Evolutionary conservation across 2,329 filamentous ascomycete genomes (phyloP), one percentile per base, ranked within the genome.

Genomic region (Aspergillus vadensis): DNA sequence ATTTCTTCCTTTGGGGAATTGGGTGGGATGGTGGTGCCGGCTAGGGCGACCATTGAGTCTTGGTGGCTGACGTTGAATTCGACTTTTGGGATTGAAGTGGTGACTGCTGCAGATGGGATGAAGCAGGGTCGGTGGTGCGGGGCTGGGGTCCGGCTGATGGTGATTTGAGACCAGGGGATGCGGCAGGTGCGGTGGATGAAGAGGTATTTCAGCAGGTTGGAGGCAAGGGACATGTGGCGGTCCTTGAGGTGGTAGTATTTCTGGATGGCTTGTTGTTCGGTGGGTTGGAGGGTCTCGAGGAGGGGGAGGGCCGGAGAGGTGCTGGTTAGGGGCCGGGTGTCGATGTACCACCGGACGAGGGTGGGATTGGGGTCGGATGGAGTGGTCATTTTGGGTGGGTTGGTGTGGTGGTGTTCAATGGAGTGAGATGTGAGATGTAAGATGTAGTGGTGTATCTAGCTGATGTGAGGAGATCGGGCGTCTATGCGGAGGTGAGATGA

Each of bases 11-110:
- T 48, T 48, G 25, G n/a, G 59, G 23, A 25, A 53, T 32, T 59
- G 57, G 30, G 41, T 55, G 65, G 69, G 7, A 70, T 70, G 8
- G 72, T 64, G 19, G 76, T 79, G 12, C 86, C 85, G 1, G 86
- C 82, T 5, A 89, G 74, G 0, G 81, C 80, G n/a, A 88, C 84
- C 3, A 89, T 74, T 0, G 84, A 85, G 17, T 85, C 85, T 72
- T 89, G 86, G 64, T 89, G 86, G 32, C 83, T 86, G 57, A 88
- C 80, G 64, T 89, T 89, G 77, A 89, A 89, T 64, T 88, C 85
- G 39, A 87, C 74, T 9, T 65, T 65, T 1, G 68, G 65, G 32
- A 67, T 63, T n/a, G 60, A 53, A 2, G 43, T 2, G 5, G 9
- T 44, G 59, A 55, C 25, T 8, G 55, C 8, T 8, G 38, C 27